phyloP scores from a whole-genome alignment of 192 early-diverging fungal species.

The Mortierella claussenii region DNA sequence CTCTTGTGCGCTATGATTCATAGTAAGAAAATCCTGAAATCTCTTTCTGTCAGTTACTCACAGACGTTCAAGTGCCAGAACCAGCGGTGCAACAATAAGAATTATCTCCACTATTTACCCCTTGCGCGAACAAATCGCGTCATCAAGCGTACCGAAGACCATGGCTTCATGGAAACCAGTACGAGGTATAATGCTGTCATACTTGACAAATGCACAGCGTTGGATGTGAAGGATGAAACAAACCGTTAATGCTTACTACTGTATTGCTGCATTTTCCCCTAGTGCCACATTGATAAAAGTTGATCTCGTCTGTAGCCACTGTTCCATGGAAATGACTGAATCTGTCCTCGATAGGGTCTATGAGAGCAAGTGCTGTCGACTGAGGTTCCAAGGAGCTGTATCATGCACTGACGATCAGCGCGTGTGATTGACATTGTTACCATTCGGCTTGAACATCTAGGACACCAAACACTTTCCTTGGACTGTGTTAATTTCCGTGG shows the following conservation, averaged over 20 bases:
- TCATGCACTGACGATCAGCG: background rate
- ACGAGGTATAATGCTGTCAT: no score
- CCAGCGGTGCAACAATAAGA: constrained; percentile 37
- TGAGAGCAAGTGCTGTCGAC: constrained; percentile 12
- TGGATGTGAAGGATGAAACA: no score
- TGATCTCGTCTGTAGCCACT: constrained; percentile 44
- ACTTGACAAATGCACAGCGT: no score
- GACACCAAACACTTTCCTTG: constrained; percentile 10
- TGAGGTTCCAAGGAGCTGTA: background rate
- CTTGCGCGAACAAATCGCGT: constrained; percentile 14
- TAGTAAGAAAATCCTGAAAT: no score
- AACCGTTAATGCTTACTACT: no score
- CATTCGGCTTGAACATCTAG: background rate
- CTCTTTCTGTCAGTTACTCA: constrained; percentile 29
- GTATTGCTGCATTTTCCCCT: no score
- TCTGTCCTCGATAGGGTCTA: constrained; percentile 45
- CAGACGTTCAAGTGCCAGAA: constrained; percentile 46
- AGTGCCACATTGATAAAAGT: constrained; percentile 39
- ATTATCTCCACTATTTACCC: constrained; percentile 44
- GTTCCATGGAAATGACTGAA: constrained; percentile 42
- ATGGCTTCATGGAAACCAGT: constrained; percentile 50
- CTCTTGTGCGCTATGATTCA: no score
- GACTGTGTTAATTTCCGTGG: background rate
- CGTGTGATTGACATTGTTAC: background rate
- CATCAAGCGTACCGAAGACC: constrained; percentile 46